phyloP scores from a whole-genome alignment of 1,284 basidiomycete genomes.

The Sporisorium reilianum region DNA sequence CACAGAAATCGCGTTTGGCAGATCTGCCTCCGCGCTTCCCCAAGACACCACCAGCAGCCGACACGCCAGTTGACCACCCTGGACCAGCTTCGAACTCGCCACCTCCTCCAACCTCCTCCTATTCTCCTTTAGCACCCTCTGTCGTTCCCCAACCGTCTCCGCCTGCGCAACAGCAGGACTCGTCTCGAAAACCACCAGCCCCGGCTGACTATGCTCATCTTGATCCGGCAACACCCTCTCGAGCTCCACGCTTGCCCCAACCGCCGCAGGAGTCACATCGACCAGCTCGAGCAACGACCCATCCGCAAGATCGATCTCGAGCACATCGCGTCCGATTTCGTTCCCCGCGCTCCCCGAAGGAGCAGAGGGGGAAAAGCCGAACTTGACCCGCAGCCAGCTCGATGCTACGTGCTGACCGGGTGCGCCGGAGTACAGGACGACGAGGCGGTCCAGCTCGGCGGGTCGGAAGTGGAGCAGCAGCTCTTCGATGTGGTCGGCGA shows the following conservation, averaged over 20 bases:
- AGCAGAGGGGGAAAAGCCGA: constrained; percentile 26
- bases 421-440: constrained; percentile 31
- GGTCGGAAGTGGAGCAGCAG: constrained; percentile 35
- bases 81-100: constrained; percentile 14
- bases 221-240: constrained; percentile 16
- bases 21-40: constrained; percentile 10
- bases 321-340: constrained; percentile 17
- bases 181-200: constrained; percentile 48
- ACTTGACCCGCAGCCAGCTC: constrained; percentile 50
- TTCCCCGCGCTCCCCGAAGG: neutral
- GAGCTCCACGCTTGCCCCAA: too few relatives aligned
- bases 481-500: constrained; percentile 42
- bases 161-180: constrained; percentile 21
- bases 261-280: constrained; percentile 21
- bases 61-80: constrained; percentile 24
- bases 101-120: constrained; percentile 25
- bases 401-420: constrained; percentile 39
- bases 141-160: constrained; percentile 14
- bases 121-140: constrained; percentile 11
- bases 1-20: neutral
- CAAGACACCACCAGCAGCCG: constrained; percentile 37
- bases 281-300: constrained; percentile 38
- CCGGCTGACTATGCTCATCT: constrained; percentile 24
- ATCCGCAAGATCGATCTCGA: constrained; percentile 37
- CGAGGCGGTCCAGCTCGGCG: constrained; percentile 27